phyloP scores from a whole-genome alignment of 2,329 filamentous ascomycete species.

The Ceratocystis albifundus region DNA sequence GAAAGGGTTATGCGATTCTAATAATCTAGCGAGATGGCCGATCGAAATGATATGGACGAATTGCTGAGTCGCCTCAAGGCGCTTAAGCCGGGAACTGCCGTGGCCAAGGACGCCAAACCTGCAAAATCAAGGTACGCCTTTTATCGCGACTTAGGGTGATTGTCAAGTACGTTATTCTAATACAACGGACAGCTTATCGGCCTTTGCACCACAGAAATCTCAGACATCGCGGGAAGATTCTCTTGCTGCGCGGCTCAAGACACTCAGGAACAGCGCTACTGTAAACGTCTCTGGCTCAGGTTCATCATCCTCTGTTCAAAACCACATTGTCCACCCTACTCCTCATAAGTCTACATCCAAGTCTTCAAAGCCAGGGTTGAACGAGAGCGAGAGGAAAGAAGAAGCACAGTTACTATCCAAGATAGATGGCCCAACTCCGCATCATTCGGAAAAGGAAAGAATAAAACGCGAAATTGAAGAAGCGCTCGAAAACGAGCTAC shows the following conservation, averaged over 20 bases:
- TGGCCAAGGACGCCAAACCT: conserved; percentile 22
- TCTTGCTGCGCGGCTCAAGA: conserved; percentile 42
- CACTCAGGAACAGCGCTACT: conserved; percentile 31
- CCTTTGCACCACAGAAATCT: conserved; percentile 26
- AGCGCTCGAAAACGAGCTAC: conserved; percentile 32
- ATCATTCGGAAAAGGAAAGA: conserved; percentile 41
- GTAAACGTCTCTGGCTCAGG: too few species aligned
- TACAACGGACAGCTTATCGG: conserved; percentile 2
- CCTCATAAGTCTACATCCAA: not conserved
- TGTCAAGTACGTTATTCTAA: conserved; percentile 9
- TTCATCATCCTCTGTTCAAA: not conserved
- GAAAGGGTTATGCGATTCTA: not conserved
- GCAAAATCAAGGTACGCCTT: conserved; percentile 11
- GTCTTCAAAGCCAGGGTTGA: not conserved
- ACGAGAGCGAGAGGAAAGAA: not conserved
- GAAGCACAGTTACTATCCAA: not conserved
- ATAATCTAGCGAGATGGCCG: not conserved
- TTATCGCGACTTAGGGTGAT: not conserved
- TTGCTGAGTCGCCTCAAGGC: conserved; percentile 45
- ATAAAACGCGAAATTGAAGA: conserved; percentile 38
- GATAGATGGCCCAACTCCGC: conserved; percentile 26
- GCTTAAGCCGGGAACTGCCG: conserved; percentile 34
- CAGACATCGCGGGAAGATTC: conserved; percentile 39
- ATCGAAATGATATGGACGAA: conserved; percentile 14
- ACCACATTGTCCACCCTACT: not conserved